Evolutionary conservation across 2,329 filamentous ascomycete species (phyloP), one percentile per base, ranked within the genome.

Genomic region (Fusarium udum): DNA sequence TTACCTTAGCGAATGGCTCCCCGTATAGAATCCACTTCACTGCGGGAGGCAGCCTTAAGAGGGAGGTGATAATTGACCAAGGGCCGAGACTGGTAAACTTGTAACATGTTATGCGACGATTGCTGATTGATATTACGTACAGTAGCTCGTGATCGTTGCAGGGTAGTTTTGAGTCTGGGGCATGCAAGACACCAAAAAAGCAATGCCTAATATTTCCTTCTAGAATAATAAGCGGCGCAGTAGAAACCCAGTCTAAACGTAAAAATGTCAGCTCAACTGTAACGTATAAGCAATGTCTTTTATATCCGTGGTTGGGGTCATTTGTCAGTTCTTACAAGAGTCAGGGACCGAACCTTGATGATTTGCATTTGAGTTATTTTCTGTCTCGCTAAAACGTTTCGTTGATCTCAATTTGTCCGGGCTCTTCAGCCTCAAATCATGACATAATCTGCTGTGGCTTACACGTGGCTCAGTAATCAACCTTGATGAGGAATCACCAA

Each of bases 11-110:
- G 31, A 56, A 24, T 36, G n/a, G 6, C 14, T n/a, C 31, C 22
- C 15, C 20, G 24, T 45, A 14, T 18, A n/a, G 11, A 12, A 22
- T 34, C 28, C 39, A 28, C 24, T 68, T 43, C 43, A 62, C 64
- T 37, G 64, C 64, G 49, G 66, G 57, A 69, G 43, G 43, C 58
- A 69, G 65, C 67, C 67, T 48, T 69, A 69, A 57, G 39, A 69
- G 66, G 66, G 66, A 69, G 65, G 67, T 69, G 51, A 46, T 32
- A 34, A 51, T 18, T 42, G 36, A 42, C 18, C 14, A 52, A 69
- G 22, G 64, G 51, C 20, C 58, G 51, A 48, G 64, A 49, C 36
- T 63, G 48, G 40, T 16, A n/a, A 34, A 62, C 7, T 15, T 61
- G 49, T 57, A 49, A 40, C 34, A 34, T 39, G 43, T 36, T 28